Evolutionary conservation across 768 basidiomycete genomes (phyloP), one percentile per base, ranked within the genome.

Genomic region (Lentinula detonsa): DNA sequence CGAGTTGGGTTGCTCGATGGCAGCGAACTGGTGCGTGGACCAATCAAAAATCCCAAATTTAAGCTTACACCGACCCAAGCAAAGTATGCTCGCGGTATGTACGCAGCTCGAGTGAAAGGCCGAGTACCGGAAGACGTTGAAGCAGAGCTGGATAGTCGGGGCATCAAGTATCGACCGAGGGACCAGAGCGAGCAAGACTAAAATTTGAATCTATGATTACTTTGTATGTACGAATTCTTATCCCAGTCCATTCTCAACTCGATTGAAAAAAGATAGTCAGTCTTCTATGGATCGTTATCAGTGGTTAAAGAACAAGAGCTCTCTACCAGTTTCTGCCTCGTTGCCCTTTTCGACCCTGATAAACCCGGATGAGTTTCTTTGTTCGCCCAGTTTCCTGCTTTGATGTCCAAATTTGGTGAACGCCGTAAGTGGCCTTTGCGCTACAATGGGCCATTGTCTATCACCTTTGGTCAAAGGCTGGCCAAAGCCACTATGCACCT

Each of bases 1-100:
- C 82, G 52, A 94, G 92, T 71, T 99, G 97, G 97, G 95, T 98
- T 5, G 91, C 92, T 6, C 84, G 91, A 65, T 99, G 95, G 95
- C 95, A 99, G 73, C 77, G 96, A 71, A 93, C 90, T 65, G 85
- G 96, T 95, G 66, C 64, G 88, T 81, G 1, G 2, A 7, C 18
- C 1, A 13, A 34, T 49, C 1, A 33, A 23, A 18, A 43, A 9
- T 57, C 62, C 51, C 58, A 18, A 59, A 45, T 34, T 59, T 50
- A 34, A 57, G 28, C 40, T 40, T 55, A 39, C 35, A 16, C 11
- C 31, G 54, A 52, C 52, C 66, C 18, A 62, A 97, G 96, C 92
- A 64, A 95, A 95, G 74, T 92, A 93, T 67, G 87, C 86, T 11
- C 82, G 89, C 4, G 96, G 96, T 0, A 86, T 98, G 77, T 99